These are phyloP conservation scores for Rhododendron mucronatum DNA, from an alignment of 148 eudicot genomes.

Conservation along the genomic window DNA sequence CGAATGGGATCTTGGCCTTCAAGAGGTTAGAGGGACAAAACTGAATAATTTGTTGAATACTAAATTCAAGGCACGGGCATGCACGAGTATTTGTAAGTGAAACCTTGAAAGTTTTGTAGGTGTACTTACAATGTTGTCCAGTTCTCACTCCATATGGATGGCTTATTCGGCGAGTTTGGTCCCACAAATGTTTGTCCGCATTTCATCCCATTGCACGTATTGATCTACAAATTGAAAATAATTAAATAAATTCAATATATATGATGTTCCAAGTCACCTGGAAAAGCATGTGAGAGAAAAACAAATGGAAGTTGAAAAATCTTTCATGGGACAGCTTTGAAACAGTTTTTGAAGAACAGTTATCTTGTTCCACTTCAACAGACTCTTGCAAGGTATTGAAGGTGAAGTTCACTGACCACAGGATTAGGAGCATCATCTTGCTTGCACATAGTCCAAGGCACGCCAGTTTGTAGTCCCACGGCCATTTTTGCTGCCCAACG, in stretches of 20 bases:
- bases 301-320: not conserved
- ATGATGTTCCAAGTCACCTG: not conserved
- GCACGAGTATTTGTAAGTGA: too few relatives aligned
- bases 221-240: constrained; percentile 50
- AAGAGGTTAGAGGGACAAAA: too few relatives aligned
- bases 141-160: constrained; percentile 89
- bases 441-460: constrained; percentile 98
- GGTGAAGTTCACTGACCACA: constrained; percentile 38
- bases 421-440: constrained; percentile 90
- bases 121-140: constrained; percentile 78
- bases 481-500: constrained; percentile 87
- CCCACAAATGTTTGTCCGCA: constrained; percentile 83
- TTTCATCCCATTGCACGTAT: constrained; percentile 80
- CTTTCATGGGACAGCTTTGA: not conserved
- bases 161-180: constrained; percentile 86
- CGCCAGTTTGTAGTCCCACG: constrained; percentile 57
- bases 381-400: not conserved
- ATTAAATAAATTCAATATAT: not conserved
- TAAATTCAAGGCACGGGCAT: too few relatives aligned
- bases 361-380: not conserved
- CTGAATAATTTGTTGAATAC: too few relatives aligned
- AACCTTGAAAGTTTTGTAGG: not conserved
- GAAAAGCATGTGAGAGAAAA: not conserved
- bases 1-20: too few relatives aligned
- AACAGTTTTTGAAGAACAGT: not conserved